Base-by-base conservation (phyloP, 495 filamentous ascomycete species). In the Penicillium manginii region DNA sequence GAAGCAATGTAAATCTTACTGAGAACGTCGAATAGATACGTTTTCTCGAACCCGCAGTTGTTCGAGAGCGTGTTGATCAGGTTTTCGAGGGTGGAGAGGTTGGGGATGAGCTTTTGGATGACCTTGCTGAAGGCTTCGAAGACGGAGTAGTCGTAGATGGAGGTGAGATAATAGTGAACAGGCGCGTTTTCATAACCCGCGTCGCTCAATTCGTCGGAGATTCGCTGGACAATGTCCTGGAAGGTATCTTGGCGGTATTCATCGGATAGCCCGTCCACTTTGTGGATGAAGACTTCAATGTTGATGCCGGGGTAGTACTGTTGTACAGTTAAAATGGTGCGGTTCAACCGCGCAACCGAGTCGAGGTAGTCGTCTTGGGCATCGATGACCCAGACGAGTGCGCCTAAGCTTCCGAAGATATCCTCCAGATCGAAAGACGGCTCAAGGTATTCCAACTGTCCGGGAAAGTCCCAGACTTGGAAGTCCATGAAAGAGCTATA, bases 1-100 rank as follows among this genome's bases (percentile, higher is more conserved):
- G 92, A 96, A 4, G 96, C 94, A 56, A 98, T 96, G 72, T 98
- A 98, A 56, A 98, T 96, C 77, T 98, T 98, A 74, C 90, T 96
- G 52, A 94, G 80, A 12, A 97, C 91, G 69, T 98, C 94, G 64
- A 98, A 98, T 12, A 98, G 81, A 70, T 97, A 98, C 0, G 92
- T 93, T 78, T 98, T 98, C 68, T 98, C 92, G 64, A 98, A 96
- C 6, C 89, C 87, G 68, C 92, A 97, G 29, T 90, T 93, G 23
- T 86, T 88, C 74, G 86, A 91, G 35, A 98, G 82, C 53, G 90
- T 91, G 68, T 96, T 94, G 60, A 98, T 85, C 71, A 98, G 80
- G 39, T 91, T 88, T 74, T 98, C 96, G 37, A 98, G 86, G 18
- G 91, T 93, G 1, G 91, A 90, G 11, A 98, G 80, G 55, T 96